phyloP scores from a whole-genome alignment of 2,329 filamentous ascomycete species.

The Pseudopyrenochaeta lycopersici region DNA sequence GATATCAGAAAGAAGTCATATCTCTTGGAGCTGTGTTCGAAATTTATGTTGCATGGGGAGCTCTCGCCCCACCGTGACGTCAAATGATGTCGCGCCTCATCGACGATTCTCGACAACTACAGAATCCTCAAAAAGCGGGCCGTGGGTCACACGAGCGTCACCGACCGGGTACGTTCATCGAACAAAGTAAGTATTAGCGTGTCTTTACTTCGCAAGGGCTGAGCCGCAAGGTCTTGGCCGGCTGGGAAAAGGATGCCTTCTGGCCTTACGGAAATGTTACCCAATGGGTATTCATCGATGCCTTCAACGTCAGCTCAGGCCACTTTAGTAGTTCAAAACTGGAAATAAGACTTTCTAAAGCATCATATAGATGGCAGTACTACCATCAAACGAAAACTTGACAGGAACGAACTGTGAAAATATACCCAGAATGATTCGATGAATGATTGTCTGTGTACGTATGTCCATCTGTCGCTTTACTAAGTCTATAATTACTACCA shows the following conservation, averaged over 20 bases:
- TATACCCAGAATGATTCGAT: no score
- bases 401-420: no score
- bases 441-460: no score
- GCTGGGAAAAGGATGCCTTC: neutral
- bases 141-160: slow-evolving; percentile 9
- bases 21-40: slow-evolving; percentile 5
- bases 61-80: slow-evolving; percentile 27
- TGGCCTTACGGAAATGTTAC: neutral
- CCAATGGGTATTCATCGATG: no score
- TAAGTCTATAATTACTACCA: no score
- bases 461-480: no score
- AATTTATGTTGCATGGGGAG: slow-evolving; percentile 17
- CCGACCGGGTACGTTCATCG: slow-evolving; percentile 11
- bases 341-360: no score
- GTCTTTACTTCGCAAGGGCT: slow-evolving; percentile 6
- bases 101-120: slow-evolving; percentile 12
- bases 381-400: no score
- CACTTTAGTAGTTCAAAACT: no score
- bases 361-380: no score
- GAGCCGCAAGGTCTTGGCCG: slow-evolving; percentile 16
- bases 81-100: slow-evolving; percentile 16
- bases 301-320: no score
- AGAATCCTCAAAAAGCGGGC: slow-evolving; percentile 1
- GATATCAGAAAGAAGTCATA: slow-evolving; percentile 5
- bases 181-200: slow-evolving; percentile 9